Evolutionary conservation across 73 alveolate species (phyloP), one percentile per base, ranked within the genome.

Genomic region (Blepharisma stoltei): DNA sequence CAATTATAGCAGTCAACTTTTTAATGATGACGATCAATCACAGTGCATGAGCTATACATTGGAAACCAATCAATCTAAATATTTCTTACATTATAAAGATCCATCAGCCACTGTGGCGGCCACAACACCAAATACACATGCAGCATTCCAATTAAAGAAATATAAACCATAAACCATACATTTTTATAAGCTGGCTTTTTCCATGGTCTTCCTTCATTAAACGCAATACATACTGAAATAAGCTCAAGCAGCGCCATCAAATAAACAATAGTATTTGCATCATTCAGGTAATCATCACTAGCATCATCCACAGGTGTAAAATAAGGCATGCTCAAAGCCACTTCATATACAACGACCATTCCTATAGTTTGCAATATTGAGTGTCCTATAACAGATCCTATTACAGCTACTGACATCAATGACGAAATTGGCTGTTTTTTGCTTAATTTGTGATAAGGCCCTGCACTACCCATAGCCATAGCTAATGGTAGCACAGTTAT

Each of bases 181-280:
- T 93, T 93, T 37, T 83, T 84, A 68, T 94, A 94, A 71, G 94
- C 81, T n/a, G 98, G 91, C 81, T 95, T 73, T 69, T 94, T 93
- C 81, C 94, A 95, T 44, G 99, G 99, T 80, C 88, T 93, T 43
- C 94, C 83, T 66, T 84, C 90, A n/a, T 93, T 81, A 83, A 88
- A 95, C 0, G 96, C 95, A 55, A 93, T 50, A 44, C 94, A 88
- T 14, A 75, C 79, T 14, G 80, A 78, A 66, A 92, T 69, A 78
- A 93, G 93, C 84, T 95, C 92, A 37, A 82, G 77, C 53, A 77
- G 84, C 27, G 97, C 70, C 50, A 92, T 76, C 6, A 86, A 68
- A 86, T 82, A 90, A 67, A 78, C 45, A 45, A 45, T 45, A 66
- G 46, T 76, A 76, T 54, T 67, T 78, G 65, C 60, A 32, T 50